phyloP scores from a whole-genome alignment of 2,329 filamentous ascomycete genomes.

The Aspergillus aculeatinus region DNA sequence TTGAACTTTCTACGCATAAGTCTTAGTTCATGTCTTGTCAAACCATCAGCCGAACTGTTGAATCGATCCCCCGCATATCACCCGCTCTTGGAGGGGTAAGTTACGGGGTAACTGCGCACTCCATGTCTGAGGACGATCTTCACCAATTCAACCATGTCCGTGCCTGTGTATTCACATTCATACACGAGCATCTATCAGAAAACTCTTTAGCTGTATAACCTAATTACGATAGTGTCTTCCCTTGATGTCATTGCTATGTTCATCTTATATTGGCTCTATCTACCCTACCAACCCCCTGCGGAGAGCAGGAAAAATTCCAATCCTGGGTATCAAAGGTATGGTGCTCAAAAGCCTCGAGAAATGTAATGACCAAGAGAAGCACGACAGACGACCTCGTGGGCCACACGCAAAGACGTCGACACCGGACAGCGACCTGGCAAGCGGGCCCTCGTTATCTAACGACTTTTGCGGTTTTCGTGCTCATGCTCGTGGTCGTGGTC shows the following conservation, averaged over 20 bases:
- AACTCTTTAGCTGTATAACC: background rate
- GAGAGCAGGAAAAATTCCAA: background rate
- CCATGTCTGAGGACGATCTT: background rate
- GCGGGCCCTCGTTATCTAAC: background rate
- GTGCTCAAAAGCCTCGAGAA: background rate
- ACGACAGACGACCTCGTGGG: background rate
- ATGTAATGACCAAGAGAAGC: background rate
- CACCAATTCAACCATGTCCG: background rate
- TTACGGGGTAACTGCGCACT: background rate
- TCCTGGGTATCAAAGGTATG: background rate
- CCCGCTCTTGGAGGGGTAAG: background rate
- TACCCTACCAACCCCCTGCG: background rate
- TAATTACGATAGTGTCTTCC: background rate
- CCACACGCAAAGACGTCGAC: background rate
- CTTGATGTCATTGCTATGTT: background rate
- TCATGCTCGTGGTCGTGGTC: constrained; percentile 45
- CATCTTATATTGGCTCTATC: background rate
- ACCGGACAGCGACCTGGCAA: background rate
- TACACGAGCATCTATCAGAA: background rate
- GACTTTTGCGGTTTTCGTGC: constrained; percentile 3
- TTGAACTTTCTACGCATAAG: too few relatives aligned
- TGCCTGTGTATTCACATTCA: background rate
- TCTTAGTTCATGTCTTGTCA: too few relatives aligned
- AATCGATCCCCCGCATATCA: background rate
- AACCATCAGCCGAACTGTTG: background rate